Base-by-base conservation (phyloP, 2,329 filamentous ascomycete species). In the Paecilomyces dactylethromorphus region DNA sequence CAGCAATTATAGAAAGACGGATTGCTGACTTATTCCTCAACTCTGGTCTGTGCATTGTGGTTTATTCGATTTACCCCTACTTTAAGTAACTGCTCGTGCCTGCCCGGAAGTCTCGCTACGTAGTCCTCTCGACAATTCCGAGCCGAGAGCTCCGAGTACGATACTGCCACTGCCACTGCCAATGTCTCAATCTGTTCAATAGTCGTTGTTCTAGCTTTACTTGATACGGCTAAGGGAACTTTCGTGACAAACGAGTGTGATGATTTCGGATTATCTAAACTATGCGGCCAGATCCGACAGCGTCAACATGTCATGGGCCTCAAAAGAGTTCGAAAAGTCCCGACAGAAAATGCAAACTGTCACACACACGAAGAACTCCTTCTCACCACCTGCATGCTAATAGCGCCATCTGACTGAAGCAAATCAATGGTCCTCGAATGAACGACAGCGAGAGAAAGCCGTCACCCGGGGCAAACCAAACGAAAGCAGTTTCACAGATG, bases 371-470 rank as follows among this genome's bases (percentile, higher is more conserved):
- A 52, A 49, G 39, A 45, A 45, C 39, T 45, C 39, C 39, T 18
- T 39, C 35, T 45, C 39, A 45, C n/a, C n/a, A 18, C 39, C 39
- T 45, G 39, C 39, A 45, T 45, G 39, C 39, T n/a, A 45, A n/a
- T n/a, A 18, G 35, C 39, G n/a, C n/a, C 39, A 45, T 45, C 39
- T n/a, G 24, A 53, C 51, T 31, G 33, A 54, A 56, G 54, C 24
- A 12, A 59, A 58, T 2, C 32, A 58, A 39, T 58, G 56, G 56
- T 39, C 55, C 54, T 31, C 35, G 32, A 29, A 56, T 50, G 53
- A 55, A n/a, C 55, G 56, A n/a, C 39, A 45, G 5, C 39, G 39
- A 45, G 39, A 45, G 39, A 45, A 29, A 18, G 39, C 39, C 39
- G n/a, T n/a, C 18, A n/a, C 15, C 15, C 3, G n/a, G n/a, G 21